Base-by-base conservation (phyloP, 371 early-diverging fungal species). In the Syncephalastrum sp. region DNA sequence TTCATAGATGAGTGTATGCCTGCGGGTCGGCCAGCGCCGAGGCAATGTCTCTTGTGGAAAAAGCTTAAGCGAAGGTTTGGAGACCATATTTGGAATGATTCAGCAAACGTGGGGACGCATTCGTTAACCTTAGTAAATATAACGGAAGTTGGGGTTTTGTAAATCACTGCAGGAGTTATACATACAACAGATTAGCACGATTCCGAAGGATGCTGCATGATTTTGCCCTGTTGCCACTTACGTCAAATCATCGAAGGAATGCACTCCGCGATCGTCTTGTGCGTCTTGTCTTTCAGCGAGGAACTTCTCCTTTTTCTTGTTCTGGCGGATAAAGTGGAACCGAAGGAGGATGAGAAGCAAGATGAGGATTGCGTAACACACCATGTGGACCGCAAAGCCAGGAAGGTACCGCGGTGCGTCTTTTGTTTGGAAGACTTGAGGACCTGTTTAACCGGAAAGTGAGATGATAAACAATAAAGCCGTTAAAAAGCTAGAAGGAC, bases 311-410 rank as follows among this genome's bases (percentile, higher is more conserved):
- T 65, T 65, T 38, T 50, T 57, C n/a, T 56, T 47, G 25, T 65
- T 65, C 41, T 65, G 54, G 8, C 59, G 62, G 46, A 48, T 54
- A 45, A 65, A 58, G 17, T 65, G 48, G 42, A 47, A 55, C 27
- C 66, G 53, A 8, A 65, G 46, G 15, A 25, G 7, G 5, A 53
- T 33, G 4, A 58, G 47, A 6, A 54, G 43, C 13, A 41, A 12
- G 19, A 65, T 19, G 17, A 65, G 38, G 23, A 57, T 16, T 6
- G 48, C 62, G 55, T 65, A 65, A 25, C 66, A 65, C 5, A 52
- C 66, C 14, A 65, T 27, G 38, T 65, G 66, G 8, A 54, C 62
- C n/a, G 62, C 62, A 46, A 65, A 65, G 29, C 62, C 66, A 23
- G 52, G 50, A 23, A 58, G 54, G 13, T 65, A 65, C 6, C 66